Evolutionary conservation across 345 rosid genomes (phyloP).

Genomic region (Cardamine chenopodiifolia): DNA sequence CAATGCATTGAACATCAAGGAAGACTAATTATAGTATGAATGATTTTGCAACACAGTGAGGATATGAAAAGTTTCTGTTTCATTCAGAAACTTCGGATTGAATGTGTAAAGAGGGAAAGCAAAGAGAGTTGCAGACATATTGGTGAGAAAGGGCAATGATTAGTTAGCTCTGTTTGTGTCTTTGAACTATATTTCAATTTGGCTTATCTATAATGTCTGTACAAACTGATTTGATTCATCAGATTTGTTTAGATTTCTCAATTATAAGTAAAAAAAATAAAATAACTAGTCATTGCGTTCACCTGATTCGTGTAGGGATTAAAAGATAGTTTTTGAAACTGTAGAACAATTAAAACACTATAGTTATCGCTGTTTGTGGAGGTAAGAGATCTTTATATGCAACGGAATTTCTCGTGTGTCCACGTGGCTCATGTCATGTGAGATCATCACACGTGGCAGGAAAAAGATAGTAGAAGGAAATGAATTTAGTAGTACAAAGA

Average conservation of each 20-base stretch:
- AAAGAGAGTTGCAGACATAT: not conserved
- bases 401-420: too few species aligned
- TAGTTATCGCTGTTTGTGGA: too few species aligned
- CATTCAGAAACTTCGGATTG: not conserved
- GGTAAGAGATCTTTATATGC: too few species aligned
- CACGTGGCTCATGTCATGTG: too few species aligned
- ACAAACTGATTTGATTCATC: not conserved
- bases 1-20: slow-evolving; percentile 46
- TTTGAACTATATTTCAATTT: not conserved
- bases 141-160: not conserved
- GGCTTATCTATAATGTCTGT: not conserved
- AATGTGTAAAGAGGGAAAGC: not conserved
- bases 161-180: not conserved
- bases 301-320: not conserved
- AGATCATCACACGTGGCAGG: too few species aligned
- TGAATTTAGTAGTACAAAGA: too few species aligned
- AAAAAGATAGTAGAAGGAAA: too few species aligned
- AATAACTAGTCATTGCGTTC: not conserved
- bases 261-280: too few species aligned
- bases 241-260: not conserved
- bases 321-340: too few species aligned
- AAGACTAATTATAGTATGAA: slow-evolving; percentile 36
- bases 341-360: too few species aligned
- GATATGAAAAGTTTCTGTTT: slow-evolving; percentile 3
- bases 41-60: not conserved